phyloP scores from a whole-genome alignment of 805 yeast species.

The Metschnikowia aberdeeniae region DNA sequence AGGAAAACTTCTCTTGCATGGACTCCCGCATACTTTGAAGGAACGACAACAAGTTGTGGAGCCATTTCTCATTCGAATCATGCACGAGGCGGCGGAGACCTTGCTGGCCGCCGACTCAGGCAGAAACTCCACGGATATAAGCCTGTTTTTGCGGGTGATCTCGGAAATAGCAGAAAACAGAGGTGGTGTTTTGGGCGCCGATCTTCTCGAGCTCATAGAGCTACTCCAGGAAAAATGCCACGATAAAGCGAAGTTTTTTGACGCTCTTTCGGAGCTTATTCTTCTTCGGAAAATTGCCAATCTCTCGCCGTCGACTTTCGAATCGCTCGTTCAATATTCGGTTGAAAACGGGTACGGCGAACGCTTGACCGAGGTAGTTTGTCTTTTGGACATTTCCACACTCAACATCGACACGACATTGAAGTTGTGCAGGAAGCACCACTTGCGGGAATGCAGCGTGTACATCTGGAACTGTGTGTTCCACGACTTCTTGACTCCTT shows the following conservation, averaged over 20 bases:
- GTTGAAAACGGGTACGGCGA: conserved; percentile 39
- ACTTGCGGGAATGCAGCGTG: conserved; percentile 57
- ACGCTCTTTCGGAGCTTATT: conserved; percentile 49
- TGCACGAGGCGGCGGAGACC: conserved; percentile 33
- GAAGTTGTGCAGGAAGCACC: conserved; percentile 51
- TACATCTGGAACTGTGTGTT: conserved; percentile 72
- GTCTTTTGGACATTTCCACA: conserved; percentile 60
- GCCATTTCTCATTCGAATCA: conserved; percentile 53
- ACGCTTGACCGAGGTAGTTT: conserved; percentile 61
- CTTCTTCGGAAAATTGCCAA: conserved; percentile 40
- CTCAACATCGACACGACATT: conserved; percentile 79
- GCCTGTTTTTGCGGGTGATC: conserved; percentile 17
- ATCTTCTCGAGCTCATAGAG: conserved; percentile 17
- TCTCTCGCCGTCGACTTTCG: conserved; percentile 63
- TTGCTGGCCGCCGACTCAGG: not conserved
- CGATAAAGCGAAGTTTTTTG: conserved; percentile 43
- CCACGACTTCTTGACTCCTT: conserved; percentile 68
- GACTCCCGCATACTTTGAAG: conserved; percentile 48
- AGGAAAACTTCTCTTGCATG: conserved; percentile 48
- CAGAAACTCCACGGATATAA: not conserved
- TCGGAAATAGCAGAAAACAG: conserved; percentile 7
- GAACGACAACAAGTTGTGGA: conserved; percentile 47
- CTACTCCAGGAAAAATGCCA: conserved; percentile 25
- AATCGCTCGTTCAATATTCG: conserved; percentile 54
- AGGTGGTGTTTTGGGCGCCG: conserved; percentile 6